Evolutionary conservation across 257 asterid genomes (phyloP).

Genomic region (Solanum raphanifolium): DNA sequence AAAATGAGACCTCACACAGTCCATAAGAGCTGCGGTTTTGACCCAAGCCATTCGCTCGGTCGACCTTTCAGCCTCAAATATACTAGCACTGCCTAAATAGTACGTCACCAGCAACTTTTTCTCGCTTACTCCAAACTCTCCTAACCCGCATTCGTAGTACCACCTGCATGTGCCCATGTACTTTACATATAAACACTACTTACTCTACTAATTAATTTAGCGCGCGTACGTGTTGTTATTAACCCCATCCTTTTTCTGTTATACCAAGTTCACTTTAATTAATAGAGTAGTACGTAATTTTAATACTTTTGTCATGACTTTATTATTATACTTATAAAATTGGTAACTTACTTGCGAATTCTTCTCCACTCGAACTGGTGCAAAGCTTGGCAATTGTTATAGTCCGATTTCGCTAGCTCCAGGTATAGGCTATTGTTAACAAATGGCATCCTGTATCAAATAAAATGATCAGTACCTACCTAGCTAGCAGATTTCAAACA

Average conservation of each 20-base stretch:
- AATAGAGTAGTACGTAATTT: no score
- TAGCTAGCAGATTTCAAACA: neutral
- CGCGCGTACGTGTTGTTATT: no score
- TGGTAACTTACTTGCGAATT: constrained; percentile 45
- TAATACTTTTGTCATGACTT: neutral
- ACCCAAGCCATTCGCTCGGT: constrained; percentile 63
- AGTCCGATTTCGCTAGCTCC: constrained; percentile 68
- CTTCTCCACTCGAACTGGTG: constrained; percentile 65
- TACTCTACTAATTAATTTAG: no score
- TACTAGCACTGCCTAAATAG: constrained; percentile 42
- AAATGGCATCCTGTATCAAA: constrained; percentile 48
- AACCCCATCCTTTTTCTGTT: no score
- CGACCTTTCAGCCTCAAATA: constrained; percentile 57
- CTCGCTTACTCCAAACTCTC: constrained; percentile 32
- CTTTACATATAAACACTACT: neutral
- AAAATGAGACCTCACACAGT: constrained; percentile 27
- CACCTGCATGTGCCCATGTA: constrained; percentile 37
- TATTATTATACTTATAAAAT: neutral
- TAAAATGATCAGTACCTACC: neutral
- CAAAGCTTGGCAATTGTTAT: constrained; percentile 53
- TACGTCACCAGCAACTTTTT: constrained; percentile 25
- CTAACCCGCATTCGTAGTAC: constrained; percentile 33
- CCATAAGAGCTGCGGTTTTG: constrained; percentile 49
- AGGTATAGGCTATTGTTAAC: constrained; percentile 62
- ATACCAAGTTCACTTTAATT: no score